Base-by-base conservation (phyloP, 2,329 filamentous ascomycete genomes). In the Beauveria caledonica region DNA sequence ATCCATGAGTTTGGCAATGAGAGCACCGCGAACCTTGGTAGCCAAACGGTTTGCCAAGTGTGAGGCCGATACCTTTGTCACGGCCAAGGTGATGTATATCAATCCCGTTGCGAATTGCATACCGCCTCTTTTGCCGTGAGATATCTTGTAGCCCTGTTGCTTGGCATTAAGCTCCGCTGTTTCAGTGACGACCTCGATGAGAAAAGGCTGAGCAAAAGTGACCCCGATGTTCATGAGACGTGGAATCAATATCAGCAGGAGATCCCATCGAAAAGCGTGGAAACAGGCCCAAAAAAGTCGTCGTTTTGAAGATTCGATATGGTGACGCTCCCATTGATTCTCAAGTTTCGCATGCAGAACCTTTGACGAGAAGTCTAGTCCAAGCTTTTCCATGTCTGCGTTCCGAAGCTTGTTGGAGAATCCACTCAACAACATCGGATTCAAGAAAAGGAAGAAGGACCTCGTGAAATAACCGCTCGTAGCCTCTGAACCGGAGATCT, bases 1-100 rank as follows among this genome's bases (percentile, higher is more conserved):
- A 13, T 74, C 72, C 64, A 79, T 82, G 15, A 84, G 75, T 64
- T 80, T 72, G 0, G 77, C 75, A 8, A 73, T 62, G 6, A 74
- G 64, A 3, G 64, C 66, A 3, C 68, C 72, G 8, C 73, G 70
- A 21, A 70, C 60, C 63, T 71, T 66, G 8, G 70, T 68, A 27
- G 71, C 69, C 29, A 68, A 64, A 19, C 70, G 70, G 19, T 51
- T 51, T 4, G 49, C 17, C 27, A 51, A 33, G 17, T 51, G 27
- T 13, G 23, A 40, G 7, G 51, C 23, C 1, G 39, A 39, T 1
- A 23, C 36, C 5, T 53, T 54, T 0, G 51, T 19, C 9, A 44
- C n/a, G 6, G 49, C 29, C n/a, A n/a, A 9, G n/a, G 29, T 23
- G n/a, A 52, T 19, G 1, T 15, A 52, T 6, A 52, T n/a, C n/a